Base-by-base conservation (phyloP, 192 early-diverging fungal species). In the Entomortierella chlamydospora region DNA sequence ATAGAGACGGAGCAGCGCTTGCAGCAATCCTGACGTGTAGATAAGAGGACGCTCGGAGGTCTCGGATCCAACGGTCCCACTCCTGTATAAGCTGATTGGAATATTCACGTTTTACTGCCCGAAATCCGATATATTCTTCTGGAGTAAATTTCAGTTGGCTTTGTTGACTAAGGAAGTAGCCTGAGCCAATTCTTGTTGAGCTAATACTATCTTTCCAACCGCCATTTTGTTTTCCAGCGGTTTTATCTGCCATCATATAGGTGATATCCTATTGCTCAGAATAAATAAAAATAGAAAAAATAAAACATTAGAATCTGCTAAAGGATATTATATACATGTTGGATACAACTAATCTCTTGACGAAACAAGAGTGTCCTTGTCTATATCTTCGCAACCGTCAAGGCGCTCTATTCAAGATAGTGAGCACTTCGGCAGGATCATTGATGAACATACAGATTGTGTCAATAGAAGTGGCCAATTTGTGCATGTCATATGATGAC, bases 61-160 rank as follows among this genome's bases (percentile, higher is more conserved):
- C 41, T 56, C 23, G 64, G 64, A 66, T 66, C 64, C 64, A 66
- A 66, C 64, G 53, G 52, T 66, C 64, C 64, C 64, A 66, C 53
- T 66, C 64, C 22, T 56, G 64, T n/a, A 66, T 8, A 26, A 66
- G 54, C 54, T 55, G 51, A 55, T 43, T 65, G 28, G 64, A 65
- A 55, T 55, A n/a, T 64, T 55, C 53, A 29, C 53, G 53, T 25
- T 34, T 65, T 33, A 65, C 22, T 53, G 50, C 64, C 39, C 64
- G 64, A 28, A 28, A 54, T 54, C 52, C 15, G 23, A 54, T 54
- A 54, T 54, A 54, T 25, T 23, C 52, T 28, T 54, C 52, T 54
- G 52, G 52, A 29, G 52, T 54, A 54, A 54, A 54, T 54, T 54
- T 63, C 25, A 65, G 64, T 33, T 51, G 64, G 42, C 64, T 52